These are phyloP conservation scores for Pyricularia grisea DNA, from an alignment of 2,329 filamentous ascomycete genomes.

Conservation along the genomic window DNA sequence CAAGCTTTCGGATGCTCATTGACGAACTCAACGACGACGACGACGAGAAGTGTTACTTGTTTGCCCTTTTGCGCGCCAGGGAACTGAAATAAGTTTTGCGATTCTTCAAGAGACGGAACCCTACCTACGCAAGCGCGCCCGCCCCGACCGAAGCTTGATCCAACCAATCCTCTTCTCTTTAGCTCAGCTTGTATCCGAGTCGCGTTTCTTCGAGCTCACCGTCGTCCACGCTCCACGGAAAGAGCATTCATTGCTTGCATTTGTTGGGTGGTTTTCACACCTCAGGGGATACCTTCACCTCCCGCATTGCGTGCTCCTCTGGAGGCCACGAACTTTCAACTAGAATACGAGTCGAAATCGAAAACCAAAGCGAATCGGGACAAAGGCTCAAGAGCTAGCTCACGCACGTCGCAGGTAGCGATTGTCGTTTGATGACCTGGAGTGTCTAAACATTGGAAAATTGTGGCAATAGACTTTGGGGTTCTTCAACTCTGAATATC, in stretches of 20 bases:
- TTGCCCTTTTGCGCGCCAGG: not conserved
- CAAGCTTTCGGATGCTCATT: not conserved
- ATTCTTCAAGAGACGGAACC: not conserved
- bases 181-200: not conserved
- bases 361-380: not conserved
- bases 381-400: not conserved
- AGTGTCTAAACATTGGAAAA: not conserved
- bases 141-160: not conserved
- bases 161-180: not conserved
- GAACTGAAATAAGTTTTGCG: not conserved
- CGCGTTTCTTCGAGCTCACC: not conserved
- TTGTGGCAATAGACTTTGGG: not conserved
- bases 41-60: not conserved
- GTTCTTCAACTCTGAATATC: not conserved
- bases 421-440: not conserved
- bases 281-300: not conserved
- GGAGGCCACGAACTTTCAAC: not conserved
- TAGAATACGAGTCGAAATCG: not conserved
- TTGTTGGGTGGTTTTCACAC: not conserved
- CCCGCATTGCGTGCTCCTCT: not conserved
- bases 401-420: not conserved
- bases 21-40: not conserved
- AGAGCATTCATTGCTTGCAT: not conserved
- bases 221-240: not conserved
- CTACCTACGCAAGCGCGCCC: not conserved